Conservation (phyloP, 257 asterid genomes). For the Cordia subcordata region DNA sequence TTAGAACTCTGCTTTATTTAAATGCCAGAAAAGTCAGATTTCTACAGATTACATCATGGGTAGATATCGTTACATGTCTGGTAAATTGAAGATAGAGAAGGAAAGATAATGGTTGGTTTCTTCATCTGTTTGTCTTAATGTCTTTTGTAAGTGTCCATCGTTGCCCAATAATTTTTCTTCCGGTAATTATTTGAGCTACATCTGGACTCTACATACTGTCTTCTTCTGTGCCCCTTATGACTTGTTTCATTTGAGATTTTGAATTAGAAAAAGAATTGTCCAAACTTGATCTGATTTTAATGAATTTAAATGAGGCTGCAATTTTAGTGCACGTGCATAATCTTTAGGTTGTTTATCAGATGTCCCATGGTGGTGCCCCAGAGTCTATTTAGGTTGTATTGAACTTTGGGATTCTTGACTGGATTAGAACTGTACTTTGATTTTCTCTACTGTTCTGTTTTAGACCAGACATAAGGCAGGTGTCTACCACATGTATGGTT, state of each 20-base stretch:
- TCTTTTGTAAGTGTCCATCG: slow-evolving; percentile 45
- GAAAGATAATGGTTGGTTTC: slow-evolving; percentile 18
- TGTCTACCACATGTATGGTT: slow-evolving; percentile 16
- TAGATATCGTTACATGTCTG: slow-evolving; percentile 43
- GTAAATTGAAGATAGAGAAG: slow-evolving; percentile 34
- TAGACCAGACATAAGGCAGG: slow-evolving; percentile 30
- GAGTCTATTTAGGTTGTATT: too few relatives aligned
- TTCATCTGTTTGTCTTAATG: slow-evolving; percentile 23
- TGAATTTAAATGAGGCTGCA: too few relatives aligned
- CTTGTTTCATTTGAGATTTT: background rate
- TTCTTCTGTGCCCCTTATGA: too few relatives aligned
- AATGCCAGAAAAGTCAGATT: slow-evolving; percentile 33
- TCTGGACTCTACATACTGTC: slow-evolving; percentile 29
- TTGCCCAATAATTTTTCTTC: slow-evolving; percentile 24
- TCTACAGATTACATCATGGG: slow-evolving; percentile 12
- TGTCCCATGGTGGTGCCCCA: too few relatives aligned
- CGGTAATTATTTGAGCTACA: slow-evolving; percentile 34
- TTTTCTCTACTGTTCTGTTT: too few relatives aligned
- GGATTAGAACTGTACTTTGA: too few relatives aligned
- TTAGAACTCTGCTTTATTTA: too few relatives aligned
- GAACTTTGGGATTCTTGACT: background rate
- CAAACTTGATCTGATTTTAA: too few relatives aligned
- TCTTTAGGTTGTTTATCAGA: too few relatives aligned
- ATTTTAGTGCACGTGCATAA: too few relatives aligned
- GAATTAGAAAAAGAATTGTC: background rate